Evolutionary conservation across 2,329 filamentous ascomycete species (phyloP).

Genomic region (Pseudocercospora vitis): DNA sequence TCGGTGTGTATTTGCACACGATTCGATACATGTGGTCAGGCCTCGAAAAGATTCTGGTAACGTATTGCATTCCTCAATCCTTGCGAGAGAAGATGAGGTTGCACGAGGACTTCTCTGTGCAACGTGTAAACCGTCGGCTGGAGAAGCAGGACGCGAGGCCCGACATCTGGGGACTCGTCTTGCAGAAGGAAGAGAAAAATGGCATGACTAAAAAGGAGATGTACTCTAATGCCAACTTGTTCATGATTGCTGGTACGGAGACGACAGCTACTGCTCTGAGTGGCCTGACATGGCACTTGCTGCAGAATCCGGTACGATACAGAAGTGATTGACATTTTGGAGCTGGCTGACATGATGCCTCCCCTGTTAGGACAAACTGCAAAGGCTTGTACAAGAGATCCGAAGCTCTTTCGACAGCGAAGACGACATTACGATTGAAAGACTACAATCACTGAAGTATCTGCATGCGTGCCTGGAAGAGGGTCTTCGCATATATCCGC

Average conservation of each 20-base stretch:
- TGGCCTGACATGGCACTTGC: conserved; percentile 69
- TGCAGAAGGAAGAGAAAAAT: conserved; percentile 22
- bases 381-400: conserved; percentile 59
- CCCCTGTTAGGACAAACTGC: conserved; percentile 42
- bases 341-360: background rate
- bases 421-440: conserved; percentile 32
- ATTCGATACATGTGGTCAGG: conserved; percentile 13
- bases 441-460: conserved; percentile 43
- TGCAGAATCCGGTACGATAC: conserved; percentile 59
- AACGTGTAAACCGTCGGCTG: conserved; percentile 18
- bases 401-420: conserved; percentile 39
- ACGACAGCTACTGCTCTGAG: conserved; percentile 73
- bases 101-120: conserved; percentile 14
- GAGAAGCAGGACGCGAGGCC: conserved; percentile 22
- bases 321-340: background rate
- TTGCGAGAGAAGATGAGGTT: conserved; percentile 10
- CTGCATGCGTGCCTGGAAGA: conserved; percentile 50
- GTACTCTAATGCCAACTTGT: conserved; percentile 33
- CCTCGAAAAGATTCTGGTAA: conserved; percentile 10
- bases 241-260: conserved; percentile 68
- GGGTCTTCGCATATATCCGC: conserved; percentile 48
- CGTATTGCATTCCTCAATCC: conserved; percentile 9
- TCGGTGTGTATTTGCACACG: conserved; percentile 13
- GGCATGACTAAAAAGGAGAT: conserved; percentile 35
- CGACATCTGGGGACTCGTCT: conserved; percentile 26